A percentile compares a stretch with the other conserved stretches of the same genome.
phyloP scores from a whole-genome alignment of 1,139 yeast genomes.

The Debaryomycetaceae sp. region DNA sequence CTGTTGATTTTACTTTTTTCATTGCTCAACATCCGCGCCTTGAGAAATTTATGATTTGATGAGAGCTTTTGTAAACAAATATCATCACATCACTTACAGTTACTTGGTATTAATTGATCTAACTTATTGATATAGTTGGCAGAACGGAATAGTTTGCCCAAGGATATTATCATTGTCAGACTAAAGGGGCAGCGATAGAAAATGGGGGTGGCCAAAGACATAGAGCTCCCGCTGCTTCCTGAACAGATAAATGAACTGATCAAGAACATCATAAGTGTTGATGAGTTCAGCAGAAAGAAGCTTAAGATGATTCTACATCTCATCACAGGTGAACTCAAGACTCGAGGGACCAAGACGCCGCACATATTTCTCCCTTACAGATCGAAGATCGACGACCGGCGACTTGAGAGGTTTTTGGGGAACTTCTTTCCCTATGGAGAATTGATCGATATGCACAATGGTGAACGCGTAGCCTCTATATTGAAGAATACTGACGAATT shows the following conservation, averaged over 20 bases:
- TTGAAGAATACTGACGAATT: constrained; percentile 54
- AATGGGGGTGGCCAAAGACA: not conserved
- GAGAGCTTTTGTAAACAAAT: not conserved
- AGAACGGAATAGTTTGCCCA: too few species aligned
- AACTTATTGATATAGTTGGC: not conserved
- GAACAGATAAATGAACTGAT: constrained; percentile 1
- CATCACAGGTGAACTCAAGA: constrained; percentile 63
- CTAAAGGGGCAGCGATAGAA: not conserved
- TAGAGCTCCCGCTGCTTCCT: constrained; percentile 4
- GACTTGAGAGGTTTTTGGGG: constrained; percentile 50
- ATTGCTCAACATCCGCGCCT: not conserved
- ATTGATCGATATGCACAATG: constrained; percentile 28
- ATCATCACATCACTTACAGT: not conserved
- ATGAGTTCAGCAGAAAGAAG: constrained; percentile 59
- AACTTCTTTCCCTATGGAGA: constrained; percentile 54
- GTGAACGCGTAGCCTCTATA: constrained; percentile 28
- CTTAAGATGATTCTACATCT: constrained; percentile 61
- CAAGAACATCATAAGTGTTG: constrained; percentile 10
- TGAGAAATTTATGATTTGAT: not conserved
- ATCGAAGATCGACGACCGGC: constrained; percentile 57
- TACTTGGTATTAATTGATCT: not conserved
- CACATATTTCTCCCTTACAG: constrained; percentile 68
- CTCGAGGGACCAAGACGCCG: constrained; percentile 55
- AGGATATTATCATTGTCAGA: too few species aligned
- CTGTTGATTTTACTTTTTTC: not conserved